Evolutionary conservation across 2,329 filamentous ascomycete species (phyloP), one percentile per base, ranked within the genome.

Genomic region (Ilyonectria destructans): DNA sequence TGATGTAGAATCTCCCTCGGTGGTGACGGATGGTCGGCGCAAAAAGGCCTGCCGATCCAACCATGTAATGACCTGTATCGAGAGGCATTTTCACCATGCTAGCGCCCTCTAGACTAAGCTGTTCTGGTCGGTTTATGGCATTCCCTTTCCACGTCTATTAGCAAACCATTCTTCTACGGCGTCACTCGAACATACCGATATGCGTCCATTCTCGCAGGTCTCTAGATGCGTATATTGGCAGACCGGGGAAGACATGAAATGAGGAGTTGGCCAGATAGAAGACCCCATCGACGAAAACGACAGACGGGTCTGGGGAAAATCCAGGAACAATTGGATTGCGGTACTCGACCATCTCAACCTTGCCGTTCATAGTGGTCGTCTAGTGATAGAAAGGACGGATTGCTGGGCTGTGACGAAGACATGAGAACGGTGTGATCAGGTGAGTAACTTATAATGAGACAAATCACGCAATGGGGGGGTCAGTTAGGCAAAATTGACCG

Each of bases 11-110:
- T 13, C 26, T 74, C 10, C 72, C 73, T 2, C 73, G 40, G 4
- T 75, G 67, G 37, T 72, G 37, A 5, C 72, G 66, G 21, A 77
- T 76, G 1, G 75, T 76, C 5, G 75, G 72, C 0, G 76, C 76
- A 37, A 74, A 76, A 0, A 77, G 71, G 1, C 69, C 71, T 7
- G 58, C 69, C 1, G 68, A 57, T 33, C 49, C 69, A 10, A 70
- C 37, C 59, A 70, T 71, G n/a, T 54, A 55, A 29, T 61, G 54
- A 9, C 69, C 68, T 2, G 68, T 71, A n/a, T 66, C 68, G 17
- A 71, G 64, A 4, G 64, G 62, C 37, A 65, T 26, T 31, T 68
- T 58, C 1, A n/a, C 29, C 45, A 59, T 65, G 2, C 52, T 64
- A 2, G 67, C 67, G 7, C 29, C 23, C 21, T 57, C n/a, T 12